Evolutionary conservation across 2,329 filamentous ascomycete genomes (phyloP).

Genomic region (Penicillium brasilianum): DNA sequence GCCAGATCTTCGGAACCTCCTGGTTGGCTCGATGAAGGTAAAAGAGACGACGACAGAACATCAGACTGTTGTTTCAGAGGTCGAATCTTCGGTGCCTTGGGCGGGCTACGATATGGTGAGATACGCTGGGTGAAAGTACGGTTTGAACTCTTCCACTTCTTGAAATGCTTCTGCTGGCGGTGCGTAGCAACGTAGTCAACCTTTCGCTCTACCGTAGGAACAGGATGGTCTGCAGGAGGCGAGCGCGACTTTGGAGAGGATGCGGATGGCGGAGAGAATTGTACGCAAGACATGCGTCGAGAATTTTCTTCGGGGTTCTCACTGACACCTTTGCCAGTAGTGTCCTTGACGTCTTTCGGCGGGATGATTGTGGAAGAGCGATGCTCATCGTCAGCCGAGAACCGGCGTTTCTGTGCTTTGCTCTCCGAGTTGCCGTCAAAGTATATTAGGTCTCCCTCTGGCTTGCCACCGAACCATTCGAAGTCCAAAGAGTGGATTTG

Average conservation of each 20-base stretch:
- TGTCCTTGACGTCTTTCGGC: not conserved
- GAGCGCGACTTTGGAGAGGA: not conserved
- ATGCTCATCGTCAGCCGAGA: constrained; percentile 16
- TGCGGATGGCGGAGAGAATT: constrained; percentile 17
- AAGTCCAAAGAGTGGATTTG: constrained; percentile 13
- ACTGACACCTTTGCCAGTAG: not conserved
- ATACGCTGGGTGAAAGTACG: constrained; percentile 11
- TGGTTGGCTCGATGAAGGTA: constrained; percentile 7
- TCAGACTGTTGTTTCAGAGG: constrained; percentile 6
- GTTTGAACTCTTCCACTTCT: constrained; percentile 23
- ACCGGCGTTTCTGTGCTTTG: constrained; percentile 9
- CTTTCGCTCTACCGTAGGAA: constrained; percentile 24
- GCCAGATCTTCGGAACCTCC: not conserved
- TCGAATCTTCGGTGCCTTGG: constrained; percentile 1
- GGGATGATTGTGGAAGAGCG: constrained; percentile 6
- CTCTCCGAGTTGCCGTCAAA: not conserved
- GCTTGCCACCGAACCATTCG: constrained; percentile 21
- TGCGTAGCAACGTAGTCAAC: constrained; percentile 21
- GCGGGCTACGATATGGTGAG: constrained; percentile 19
- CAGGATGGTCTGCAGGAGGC: constrained; percentile 5
- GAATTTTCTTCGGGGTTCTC: not conserved
- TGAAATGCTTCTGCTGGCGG: constrained; percentile 23
- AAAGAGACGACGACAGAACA: constrained; percentile 10
- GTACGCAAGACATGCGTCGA: constrained; percentile 17
- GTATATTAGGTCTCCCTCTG: constrained; percentile 5